Base-by-base conservation (phyloP, 371 early-diverging fungal species). In the Zopfochytrium polystomum region DNA sequence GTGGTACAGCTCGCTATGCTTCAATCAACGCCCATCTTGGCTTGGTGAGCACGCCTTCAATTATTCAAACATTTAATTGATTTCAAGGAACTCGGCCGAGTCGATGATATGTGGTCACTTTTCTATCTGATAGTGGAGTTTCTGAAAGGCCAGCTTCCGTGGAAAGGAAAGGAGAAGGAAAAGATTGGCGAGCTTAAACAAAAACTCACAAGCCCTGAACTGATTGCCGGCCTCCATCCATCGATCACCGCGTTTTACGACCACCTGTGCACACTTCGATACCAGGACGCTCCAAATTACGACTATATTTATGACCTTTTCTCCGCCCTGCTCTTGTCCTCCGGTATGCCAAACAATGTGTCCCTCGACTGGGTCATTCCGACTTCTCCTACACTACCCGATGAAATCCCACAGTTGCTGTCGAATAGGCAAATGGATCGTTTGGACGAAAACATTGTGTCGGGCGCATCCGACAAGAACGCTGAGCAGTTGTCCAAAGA, bases 1-100 rank as follows among this genome's bases (percentile, higher is more conserved):
- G 85, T 22, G 88, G 88, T 7, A 88, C 88, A 7, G 84, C 87
- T 11, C 64, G 86, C 29, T 88, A 88, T 71, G 86, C 87, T 0
- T 85, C 86, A 29, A 59, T 84, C 26, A 67, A 75, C 44, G 83
- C 86, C 0, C 88, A 87, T 64, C 43, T 64, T 29, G 85, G 84
- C 35, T 38, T 57, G 49, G 76, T 83, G 45, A 71, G 66, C 47
- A 47, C 15, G 3, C 50, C 29, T 5, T 3, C 13, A 9, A 3
- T 48, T 62, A 35, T 42, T 54, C 25, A 20, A 35, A 13, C 35
- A 22, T 46, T 38, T 4, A 27, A 32, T 22, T 33, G 26, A 29
- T 1, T 27, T 18, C 18, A 63, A 71, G 66, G 83, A 88, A 20
- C 74, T 85, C 9, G 76, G 82, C 27, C 74, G 86, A 38, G 81